Base-by-base conservation (phyloP, 129 eudicot species). In the Flaveria sonorensis region DNA sequence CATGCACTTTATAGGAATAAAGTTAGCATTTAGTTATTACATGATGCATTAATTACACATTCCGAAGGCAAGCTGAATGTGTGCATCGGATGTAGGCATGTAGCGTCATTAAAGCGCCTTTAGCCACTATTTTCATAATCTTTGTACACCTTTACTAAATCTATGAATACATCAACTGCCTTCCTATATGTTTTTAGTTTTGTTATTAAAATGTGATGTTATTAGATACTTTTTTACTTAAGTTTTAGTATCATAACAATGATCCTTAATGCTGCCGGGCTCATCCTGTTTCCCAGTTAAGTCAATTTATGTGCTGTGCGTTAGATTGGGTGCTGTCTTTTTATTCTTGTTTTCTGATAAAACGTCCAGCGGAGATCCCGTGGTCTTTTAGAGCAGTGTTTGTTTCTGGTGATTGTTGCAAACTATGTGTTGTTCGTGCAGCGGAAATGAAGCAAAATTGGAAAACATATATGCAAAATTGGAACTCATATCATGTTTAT, bases 11-110 rank as follows among this genome's bases (percentile, higher is more conserved):
- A 16, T 63, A 63, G 21, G 69, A 43, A 5, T 63, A 30, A 30
- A 62, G 68, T 62, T 62, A 19, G 45, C 68, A 62, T 13, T 62
- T 62, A 63, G 11, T 36, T 63, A 30, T 24, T 26, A 61, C 14
- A 61, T 13, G 13, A 61, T 61, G 67, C 18, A 3, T 26, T 24
- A 61, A 16, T 30, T 63, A 63, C 69, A 63, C 11, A 63, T 15
- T 63, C 18, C 21, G 15, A 59, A 59, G 46, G 21, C 69, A 63
- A 28, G 21, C 21, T 1, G 67, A 61, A 61, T 61, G 69, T 30
- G 6, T 2, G 46, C 69, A 15, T 11, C 7, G 11, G 20, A 30
- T 63, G 13, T 45, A 45, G 48, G 48, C 48, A 9, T 45, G 6
- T 61, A n/a, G 19, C 19, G 6, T 61, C 42, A 24, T 3, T 26